Evolutionary conservation across 805 yeast genomes (phyloP), one percentile per base, ranked within the genome.

Genomic region (Metschnikowia anglica): DNA sequence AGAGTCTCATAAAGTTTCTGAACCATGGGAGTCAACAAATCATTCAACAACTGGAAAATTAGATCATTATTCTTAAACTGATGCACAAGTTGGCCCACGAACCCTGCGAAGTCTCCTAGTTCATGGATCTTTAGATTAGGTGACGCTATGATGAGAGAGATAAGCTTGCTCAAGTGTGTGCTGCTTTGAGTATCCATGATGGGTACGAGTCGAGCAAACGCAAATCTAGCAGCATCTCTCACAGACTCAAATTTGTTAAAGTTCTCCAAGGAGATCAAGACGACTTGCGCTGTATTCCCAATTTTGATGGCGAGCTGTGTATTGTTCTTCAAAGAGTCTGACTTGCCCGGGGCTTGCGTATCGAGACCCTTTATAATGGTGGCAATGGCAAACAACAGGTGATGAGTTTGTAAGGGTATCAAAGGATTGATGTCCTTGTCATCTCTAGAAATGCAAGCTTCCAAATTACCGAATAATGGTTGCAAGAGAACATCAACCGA

Each of bases 331-430:
- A 49, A 17, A 4, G 41, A 32, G 10, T 34, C 50, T 1, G 54
- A 61, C 39, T 62, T 64, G 31, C 62, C 63, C 29, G 65, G 66
- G 28, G 57, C 56, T 31, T 66, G 73, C 38, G 74, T 75, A 44
- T 84, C 93, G 55, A 85, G 80, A 4, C 98, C 98, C 59, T 93
- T 79, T 3, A 89, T 84, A 56, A 90, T 75, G 0, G 97, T 88
- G 34, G 97, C 97, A 34, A 91, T 79, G 0, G 97, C 90, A 80
- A 88, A 79, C 37, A 93, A 66, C 25, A 83, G 76, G 60, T 91
- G 97, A 61, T 93, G 96, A 2, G 88, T 83, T 59, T 88, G 93
- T 34, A 87, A 63, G 2, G 83, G 73, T 25, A 75, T 56, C 31
- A 72, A 69, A 13, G 68, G 63, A 38, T 62, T 62, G 41, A 65